These are phyloP conservation scores for Rhizophagus prolifer DNA, from an alignment of 192 early-diverging fungal species.

Conservation along the genomic window DNA sequence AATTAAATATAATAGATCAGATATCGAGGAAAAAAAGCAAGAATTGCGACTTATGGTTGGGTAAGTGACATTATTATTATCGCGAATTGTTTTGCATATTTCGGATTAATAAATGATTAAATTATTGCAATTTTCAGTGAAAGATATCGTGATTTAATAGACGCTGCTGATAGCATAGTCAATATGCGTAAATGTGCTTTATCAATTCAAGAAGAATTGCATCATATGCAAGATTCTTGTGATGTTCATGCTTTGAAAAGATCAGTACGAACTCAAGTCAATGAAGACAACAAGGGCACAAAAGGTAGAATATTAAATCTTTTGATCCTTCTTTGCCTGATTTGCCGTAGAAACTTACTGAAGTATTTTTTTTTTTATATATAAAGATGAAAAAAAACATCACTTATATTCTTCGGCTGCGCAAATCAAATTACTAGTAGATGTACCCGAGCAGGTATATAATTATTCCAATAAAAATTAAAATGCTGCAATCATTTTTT, in stretches of 20 bases:
- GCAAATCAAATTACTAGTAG: constrained; percentile 79
- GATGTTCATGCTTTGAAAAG: constrained; percentile 54
- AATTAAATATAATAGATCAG: constrained; percentile 42
- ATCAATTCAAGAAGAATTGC: constrained; percentile 54
- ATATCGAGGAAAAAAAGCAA: constrained; percentile 80
- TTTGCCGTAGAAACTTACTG: background rate
- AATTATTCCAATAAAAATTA: background rate
- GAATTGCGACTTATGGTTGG: constrained; percentile 84
- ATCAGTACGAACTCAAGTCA: constrained; percentile 39
- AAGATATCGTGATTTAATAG: constrained; percentile 82
- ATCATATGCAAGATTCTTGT: constrained; percentile 57
- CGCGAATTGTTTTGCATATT: background rate
- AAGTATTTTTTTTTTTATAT: constrained; percentile 6
- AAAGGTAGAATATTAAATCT: constrained; percentile 34
- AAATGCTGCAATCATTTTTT: background rate
- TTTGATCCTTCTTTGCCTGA: background rate
- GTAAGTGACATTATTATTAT: constrained; percentile 43
- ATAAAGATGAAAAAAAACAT: constrained; percentile 54
- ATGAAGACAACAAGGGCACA: constrained; percentile 42
- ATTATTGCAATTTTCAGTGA: constrained; percentile 52
- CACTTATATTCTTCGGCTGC: constrained; percentile 69
- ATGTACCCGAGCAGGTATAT: constrained; percentile 83
- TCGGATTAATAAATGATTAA: background rate
- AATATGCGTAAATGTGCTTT: constrained; percentile 63
- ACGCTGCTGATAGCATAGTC: constrained; percentile 78